phyloP scores from a whole-genome alignment of 345 rosid genomes.

The Acer yangbiense region DNA sequence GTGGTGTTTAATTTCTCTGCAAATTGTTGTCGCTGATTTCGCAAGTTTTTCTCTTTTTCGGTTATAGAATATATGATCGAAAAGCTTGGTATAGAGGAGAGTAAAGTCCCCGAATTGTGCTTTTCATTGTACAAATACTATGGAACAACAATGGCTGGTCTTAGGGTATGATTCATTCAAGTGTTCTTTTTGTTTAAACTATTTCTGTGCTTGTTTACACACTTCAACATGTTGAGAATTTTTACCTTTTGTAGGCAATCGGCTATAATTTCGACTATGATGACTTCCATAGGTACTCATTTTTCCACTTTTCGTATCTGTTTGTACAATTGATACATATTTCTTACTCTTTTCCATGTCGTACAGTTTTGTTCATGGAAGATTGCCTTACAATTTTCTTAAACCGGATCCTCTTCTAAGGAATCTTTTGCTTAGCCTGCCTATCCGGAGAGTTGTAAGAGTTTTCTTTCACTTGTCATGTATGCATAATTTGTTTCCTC shows the following conservation, averaged over 20 bases:
- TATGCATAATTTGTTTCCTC: neutral
- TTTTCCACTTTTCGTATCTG: neutral
- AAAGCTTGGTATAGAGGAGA: constrained; percentile 63
- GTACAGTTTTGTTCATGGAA: constrained; percentile 88
- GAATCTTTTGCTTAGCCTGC: constrained; percentile 77
- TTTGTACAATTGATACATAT: neutral
- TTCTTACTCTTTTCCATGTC: constrained; percentile 1
- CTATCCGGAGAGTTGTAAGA: constrained; percentile 85
- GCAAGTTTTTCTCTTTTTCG: neutral
- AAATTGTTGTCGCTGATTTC: neutral
- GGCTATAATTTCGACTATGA: constrained; percentile 80
- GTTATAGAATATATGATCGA: constrained; percentile 72
- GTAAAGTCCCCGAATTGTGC: constrained; percentile 63
- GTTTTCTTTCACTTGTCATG: neutral
- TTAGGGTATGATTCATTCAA: constrained; percentile 51
- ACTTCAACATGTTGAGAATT: neutral
- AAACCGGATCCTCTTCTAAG: constrained; percentile 88
- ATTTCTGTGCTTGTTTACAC: neutral
- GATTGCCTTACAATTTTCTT: constrained; percentile 70
- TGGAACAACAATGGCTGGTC: constrained; percentile 99
- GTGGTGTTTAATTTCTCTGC: neutral
- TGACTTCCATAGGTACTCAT: constrained; percentile 76
- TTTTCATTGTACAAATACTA: constrained; percentile 69
- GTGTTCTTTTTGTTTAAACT: neutral
- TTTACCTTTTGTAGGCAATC: constrained; percentile 55